Conservation (phyloP, 1,284 basidiomycete species). For the Jaminaea rosea region DNA sequence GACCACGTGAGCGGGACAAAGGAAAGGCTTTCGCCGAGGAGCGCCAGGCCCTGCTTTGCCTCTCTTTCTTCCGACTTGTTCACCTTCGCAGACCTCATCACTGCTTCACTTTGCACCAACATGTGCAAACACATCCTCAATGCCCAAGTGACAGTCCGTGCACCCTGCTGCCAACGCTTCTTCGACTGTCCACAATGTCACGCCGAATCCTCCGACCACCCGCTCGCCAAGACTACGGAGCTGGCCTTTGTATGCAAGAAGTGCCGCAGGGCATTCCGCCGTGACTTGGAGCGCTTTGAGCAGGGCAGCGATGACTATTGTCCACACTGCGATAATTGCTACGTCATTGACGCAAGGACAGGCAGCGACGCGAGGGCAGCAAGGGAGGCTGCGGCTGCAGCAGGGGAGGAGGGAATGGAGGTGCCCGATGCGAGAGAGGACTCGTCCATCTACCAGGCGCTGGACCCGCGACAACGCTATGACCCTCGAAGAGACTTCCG, state of each 20-base stretch:
- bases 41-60: too few species aligned
- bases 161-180: conserved; percentile 45
- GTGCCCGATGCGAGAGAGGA: conserved; percentile 4
- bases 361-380: background rate
- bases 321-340: conserved; percentile 95
- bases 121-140: conserved; percentile 47
- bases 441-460: conserved; percentile 44
- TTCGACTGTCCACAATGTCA: conserved; percentile 74
- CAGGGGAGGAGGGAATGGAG: background rate
- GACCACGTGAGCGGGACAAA: too few species aligned
- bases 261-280: conserved; percentile 92
- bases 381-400: background rate
- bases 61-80: too few species aligned
- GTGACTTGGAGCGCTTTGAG: conserved; percentile 82
- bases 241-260: conserved; percentile 96
- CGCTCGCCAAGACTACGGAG: conserved; percentile 67
- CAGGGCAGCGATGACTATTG: conserved; percentile 97
- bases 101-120: too few species aligned
- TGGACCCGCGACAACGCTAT: conserved; percentile 59
- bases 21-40: too few species aligned
- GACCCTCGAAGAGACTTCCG: conserved; percentile 55
- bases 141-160: conserved; percentile 43
- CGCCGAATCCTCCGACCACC: conserved; percentile 68
- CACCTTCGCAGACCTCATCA: too few species aligned
- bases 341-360: conserved; percentile 56